Evolutionary conservation across 306 rosid species (phyloP).

Genomic region (Dryas drummondii): DNA sequence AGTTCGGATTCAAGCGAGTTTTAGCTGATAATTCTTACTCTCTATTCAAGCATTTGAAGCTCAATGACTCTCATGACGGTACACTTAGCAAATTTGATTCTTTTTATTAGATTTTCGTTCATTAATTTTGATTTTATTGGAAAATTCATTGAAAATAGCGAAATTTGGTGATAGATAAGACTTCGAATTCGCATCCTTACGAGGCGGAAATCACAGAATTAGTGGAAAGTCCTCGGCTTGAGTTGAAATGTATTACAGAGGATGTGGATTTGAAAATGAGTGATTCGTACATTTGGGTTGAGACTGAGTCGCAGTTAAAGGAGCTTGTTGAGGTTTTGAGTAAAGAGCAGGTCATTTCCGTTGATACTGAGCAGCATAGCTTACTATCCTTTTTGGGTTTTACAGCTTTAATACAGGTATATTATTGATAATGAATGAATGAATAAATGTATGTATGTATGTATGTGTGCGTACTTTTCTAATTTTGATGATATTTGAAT

Average conservation of each 20-base stretch:
- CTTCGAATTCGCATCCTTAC: conserved; percentile 60
- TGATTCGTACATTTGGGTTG: conserved; percentile 63
- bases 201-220: conserved; percentile 58
- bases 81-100: neutral
- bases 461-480: neutral
- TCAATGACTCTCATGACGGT: conserved; percentile 34
- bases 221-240: conserved; percentile 39
- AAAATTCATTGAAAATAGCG: neutral
- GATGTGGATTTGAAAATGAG: conserved; percentile 42
- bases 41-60: conserved; percentile 62
- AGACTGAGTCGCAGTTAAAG: conserved; percentile 54
- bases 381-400: conserved; percentile 75
- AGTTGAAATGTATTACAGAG: conserved; percentile 43
- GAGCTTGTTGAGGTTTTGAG: conserved; percentile 55
- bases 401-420: conserved; percentile 80
- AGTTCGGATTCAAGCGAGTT: conserved; percentile 65
- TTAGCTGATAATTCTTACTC: conserved; percentile 74
- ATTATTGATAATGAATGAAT: neutral
- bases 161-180: conserved; percentile 38
- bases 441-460: neutral
- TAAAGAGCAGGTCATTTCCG: conserved; percentile 57
- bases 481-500: conserved; percentile 26
- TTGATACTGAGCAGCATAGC: conserved; percentile 93
- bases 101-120: neutral
- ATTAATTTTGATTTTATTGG: neutral